Percentiles rank a stretch among this genome's conserved stretches.
These are phyloP conservation scores for Camelina laxa DNA, from an alignment of 345 rosid genomes.

Conservation along the genomic window DNA sequence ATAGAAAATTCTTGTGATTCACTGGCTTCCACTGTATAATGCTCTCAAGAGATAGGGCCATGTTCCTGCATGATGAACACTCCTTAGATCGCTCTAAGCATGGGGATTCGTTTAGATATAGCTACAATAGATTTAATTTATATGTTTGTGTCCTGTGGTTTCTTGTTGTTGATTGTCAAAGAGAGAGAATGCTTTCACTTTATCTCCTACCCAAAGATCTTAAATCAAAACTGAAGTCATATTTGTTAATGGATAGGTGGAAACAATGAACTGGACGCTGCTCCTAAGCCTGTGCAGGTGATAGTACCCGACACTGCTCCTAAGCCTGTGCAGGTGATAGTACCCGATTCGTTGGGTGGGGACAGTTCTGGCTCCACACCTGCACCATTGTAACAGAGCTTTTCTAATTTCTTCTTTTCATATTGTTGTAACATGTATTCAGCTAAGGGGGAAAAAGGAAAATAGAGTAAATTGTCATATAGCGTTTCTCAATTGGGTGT, in stretches of 20 bases:
- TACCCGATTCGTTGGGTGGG: slow-evolving; percentile 42
- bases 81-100: not conserved
- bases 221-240: slow-evolving; percentile 18
- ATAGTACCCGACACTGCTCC: slow-evolving; percentile 47
- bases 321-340: slow-evolving; percentile 27
- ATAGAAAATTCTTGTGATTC: not conserved
- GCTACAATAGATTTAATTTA: not conserved
- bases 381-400: slow-evolving; percentile 46
- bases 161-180: slow-evolving; percentile 4
- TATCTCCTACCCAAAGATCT: not conserved
- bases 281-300: slow-evolving; percentile 33
- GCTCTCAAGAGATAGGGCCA: not conserved
- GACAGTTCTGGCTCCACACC: slow-evolving; percentile 42
- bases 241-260: slow-evolving; percentile 40
- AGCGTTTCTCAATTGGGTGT: slow-evolving; percentile 13
- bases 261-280: slow-evolving; percentile 56
- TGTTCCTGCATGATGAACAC: not conserved
- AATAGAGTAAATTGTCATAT: slow-evolving; percentile 8
- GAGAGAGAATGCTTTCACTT: not conserved
- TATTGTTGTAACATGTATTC: slow-evolving; percentile 25
- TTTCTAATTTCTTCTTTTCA: slow-evolving; percentile 20
- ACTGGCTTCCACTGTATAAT: not conserved
- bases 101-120: not conserved
- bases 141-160: slow-evolving; percentile 1
- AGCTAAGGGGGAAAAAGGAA: not conserved